These are phyloP conservation scores for Fusarium annulatum DNA, from an alignment of 2,329 filamentous ascomycete genomes.

Conservation along the genomic window DNA sequence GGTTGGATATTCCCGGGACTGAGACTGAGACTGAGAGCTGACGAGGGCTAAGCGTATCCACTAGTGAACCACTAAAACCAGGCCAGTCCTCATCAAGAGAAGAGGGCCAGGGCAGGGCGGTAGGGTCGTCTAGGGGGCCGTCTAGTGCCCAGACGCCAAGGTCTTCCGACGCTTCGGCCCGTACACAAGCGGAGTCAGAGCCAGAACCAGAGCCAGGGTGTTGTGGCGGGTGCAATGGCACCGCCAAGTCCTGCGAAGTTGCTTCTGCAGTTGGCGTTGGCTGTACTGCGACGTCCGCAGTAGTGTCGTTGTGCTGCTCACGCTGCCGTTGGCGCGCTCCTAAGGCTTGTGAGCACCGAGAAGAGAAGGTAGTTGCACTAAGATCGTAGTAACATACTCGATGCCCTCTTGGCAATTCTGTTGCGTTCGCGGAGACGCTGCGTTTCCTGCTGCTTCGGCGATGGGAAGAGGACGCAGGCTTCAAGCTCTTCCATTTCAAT, in stretches of 20 bases:
- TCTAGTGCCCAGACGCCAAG: background rate
- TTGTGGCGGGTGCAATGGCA: background rate
- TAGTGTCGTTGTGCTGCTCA: background rate
- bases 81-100: background rate
- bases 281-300: background rate
- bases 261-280: background rate
- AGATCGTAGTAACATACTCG: background rate
- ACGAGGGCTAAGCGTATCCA: background rate
- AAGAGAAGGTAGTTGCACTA: background rate
- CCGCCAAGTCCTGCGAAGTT: background rate
- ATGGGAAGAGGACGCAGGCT: background rate
- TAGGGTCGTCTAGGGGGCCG: background rate
- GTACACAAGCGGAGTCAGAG: background rate
- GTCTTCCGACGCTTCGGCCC: slow-evolving; percentile 1
- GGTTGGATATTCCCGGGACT: background rate
- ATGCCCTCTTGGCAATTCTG: background rate
- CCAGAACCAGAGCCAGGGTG: background rate
- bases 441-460: background rate
- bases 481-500: slow-evolving; percentile 1
- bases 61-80: background rate
- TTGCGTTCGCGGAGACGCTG: background rate
- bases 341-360: background rate
- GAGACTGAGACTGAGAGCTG: background rate
- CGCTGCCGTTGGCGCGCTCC: slow-evolving; percentile 1
- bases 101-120: background rate